Evolutionary conservation across 441 rosid genomes (phyloP).

Genomic region (Adansonia grandidieri): DNA sequence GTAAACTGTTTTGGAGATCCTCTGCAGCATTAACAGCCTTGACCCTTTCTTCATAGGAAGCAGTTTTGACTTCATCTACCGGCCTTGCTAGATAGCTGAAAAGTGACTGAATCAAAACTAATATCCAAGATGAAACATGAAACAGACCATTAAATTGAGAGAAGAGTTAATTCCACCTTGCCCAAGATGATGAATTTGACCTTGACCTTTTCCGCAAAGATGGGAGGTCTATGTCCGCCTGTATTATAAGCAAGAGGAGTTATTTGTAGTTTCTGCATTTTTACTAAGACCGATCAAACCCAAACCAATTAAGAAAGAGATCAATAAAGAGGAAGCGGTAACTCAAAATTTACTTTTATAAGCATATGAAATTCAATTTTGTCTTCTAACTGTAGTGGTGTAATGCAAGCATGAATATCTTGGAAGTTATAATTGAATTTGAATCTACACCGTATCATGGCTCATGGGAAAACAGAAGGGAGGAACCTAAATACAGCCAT

Average conservation of each 20-base stretch:
- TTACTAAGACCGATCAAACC: not conserved
- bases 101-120: not conserved
- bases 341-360: not conserved
- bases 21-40: slow-evolving; percentile 47
- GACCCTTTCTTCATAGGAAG: slow-evolving; percentile 51
- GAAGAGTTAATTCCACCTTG: slow-evolving; percentile 26
- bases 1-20: slow-evolving; percentile 43
- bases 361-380: not conserved
- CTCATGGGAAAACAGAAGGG: not conserved
- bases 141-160: not conserved
- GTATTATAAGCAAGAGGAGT: slow-evolving; percentile 20
- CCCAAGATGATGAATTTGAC: slow-evolving; percentile 43
- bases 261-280: not conserved
- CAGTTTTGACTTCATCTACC: slow-evolving; percentile 48
- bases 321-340: not conserved
- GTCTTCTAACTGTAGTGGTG: not conserved
- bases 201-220: slow-evolving; percentile 37
- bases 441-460: not conserved
- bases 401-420: not conserved
- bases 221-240: slow-evolving; percentile 39
- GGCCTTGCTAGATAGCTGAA: slow-evolving; percentile 59
- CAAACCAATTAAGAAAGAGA: not conserved
- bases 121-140: slow-evolving; percentile 5
- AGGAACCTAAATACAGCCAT: not conserved
- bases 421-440: not conserved